These are phyloP conservation scores for Solanum lycopersicoides DNA, from an alignment of 257 asterid genomes.

Conservation along the genomic window DNA sequence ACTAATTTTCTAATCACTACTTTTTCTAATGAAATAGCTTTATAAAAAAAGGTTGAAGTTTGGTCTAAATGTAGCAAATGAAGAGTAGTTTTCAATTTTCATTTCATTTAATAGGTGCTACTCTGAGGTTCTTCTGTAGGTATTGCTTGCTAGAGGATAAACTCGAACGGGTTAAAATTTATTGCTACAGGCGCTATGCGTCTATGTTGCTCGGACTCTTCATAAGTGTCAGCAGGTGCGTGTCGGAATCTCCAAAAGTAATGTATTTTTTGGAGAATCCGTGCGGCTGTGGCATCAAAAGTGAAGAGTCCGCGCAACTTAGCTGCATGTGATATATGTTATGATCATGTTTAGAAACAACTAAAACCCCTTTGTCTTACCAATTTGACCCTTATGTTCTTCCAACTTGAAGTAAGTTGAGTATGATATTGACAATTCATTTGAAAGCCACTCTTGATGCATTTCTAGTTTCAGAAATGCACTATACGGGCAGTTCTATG, in stretches of 20 bases:
- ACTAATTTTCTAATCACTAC: background rate
- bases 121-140: background rate
- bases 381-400: background rate
- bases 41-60: background rate
- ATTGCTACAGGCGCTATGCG: background rate
- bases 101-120: background rate
- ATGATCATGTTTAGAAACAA: background rate
- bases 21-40: background rate
- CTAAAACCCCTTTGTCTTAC: background rate
- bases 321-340: background rate
- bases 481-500: background rate
- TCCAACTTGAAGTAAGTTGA: background rate
- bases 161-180: background rate
- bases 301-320: background rate
- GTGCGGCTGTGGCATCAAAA: background rate
- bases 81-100: background rate
- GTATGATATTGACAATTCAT: background rate
- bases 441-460: background rate
- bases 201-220: background rate
- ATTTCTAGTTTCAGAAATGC: background rate
- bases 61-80: background rate
- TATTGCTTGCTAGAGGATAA: background rate
- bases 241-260: background rate
- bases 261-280: background rate
- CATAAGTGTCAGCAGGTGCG: background rate